Percentiles rank a stretch among this genome's conserved stretches.
Evolutionary conservation across 1,139 yeast species (phyloP).

Genomic region (Pichia sp.): DNA sequence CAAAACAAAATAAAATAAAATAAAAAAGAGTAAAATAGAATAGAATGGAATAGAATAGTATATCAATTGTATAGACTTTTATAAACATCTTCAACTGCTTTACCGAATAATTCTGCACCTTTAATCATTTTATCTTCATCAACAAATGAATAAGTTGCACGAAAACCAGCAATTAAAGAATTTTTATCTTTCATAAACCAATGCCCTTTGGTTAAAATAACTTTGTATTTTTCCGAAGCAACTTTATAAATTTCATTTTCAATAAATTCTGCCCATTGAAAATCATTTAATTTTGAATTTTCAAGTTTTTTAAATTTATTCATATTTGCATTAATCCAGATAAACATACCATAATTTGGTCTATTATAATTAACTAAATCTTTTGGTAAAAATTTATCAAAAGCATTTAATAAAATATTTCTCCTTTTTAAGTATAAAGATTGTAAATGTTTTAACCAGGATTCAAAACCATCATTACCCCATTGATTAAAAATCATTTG

Average conservation of each 20-base stretch:
- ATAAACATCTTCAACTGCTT: slow-evolving; percentile 19
- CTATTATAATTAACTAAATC: slow-evolving; percentile 41
- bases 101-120: slow-evolving; percentile 29
- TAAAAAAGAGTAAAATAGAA: not conserved
- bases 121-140: slow-evolving; percentile 40
- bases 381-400: slow-evolving; percentile 38
- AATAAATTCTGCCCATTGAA: slow-evolving; percentile 38
- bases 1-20: too few relatives aligned
- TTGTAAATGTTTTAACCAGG: slow-evolving; percentile 77
- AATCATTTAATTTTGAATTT: slow-evolving; percentile 23
- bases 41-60: too few relatives aligned
- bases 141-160: slow-evolving; percentile 58
- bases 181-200: slow-evolving; percentile 45
- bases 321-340: slow-evolving; percentile 43
- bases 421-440: slow-evolving; percentile 65
- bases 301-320: slow-evolving; percentile 42
- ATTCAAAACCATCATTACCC: slow-evolving; percentile 65
- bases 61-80: slow-evolving; percentile 6
- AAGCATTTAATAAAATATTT: slow-evolving; percentile 45
- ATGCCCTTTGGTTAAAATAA: slow-evolving; percentile 50
- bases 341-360: slow-evolving; percentile 56
- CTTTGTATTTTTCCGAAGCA: slow-evolving; percentile 37
- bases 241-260: slow-evolving; percentile 41
- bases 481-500: slow-evolving; percentile 42
- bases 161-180: slow-evolving; percentile 39